phyloP scores from a whole-genome alignment of 2,329 filamentous ascomycete genomes.

The Colletotrichum gloeosporioides region DNA sequence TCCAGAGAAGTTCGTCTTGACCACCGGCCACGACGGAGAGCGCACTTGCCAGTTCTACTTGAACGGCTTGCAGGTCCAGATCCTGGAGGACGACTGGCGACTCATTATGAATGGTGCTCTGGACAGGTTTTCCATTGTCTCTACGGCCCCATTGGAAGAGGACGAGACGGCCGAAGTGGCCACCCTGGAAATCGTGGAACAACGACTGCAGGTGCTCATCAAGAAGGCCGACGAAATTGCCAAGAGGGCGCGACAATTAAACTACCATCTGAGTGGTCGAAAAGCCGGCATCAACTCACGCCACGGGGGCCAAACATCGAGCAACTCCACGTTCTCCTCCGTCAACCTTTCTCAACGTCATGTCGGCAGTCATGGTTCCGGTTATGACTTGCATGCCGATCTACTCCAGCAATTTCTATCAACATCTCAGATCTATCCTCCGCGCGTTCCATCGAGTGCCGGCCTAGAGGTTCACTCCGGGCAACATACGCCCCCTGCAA shows the following conservation, averaged over 20 bases:
- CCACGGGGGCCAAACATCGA: slow-evolving; percentile 48
- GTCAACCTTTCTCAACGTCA: slow-evolving; percentile 32
- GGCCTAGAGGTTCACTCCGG: slow-evolving; percentile 26
- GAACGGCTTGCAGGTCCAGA: slow-evolving; percentile 82
- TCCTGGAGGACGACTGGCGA: slow-evolving; percentile 86
- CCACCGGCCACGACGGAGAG: slow-evolving; percentile 70
- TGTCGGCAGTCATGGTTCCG: slow-evolving; percentile 29
- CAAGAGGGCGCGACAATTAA: slow-evolving; percentile 72
- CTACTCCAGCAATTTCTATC: slow-evolving; percentile 59
- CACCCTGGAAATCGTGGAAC: slow-evolving; percentile 83
- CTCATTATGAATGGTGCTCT: slow-evolving; percentile 83
- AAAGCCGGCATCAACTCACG: slow-evolving; percentile 74
- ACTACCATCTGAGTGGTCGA: slow-evolving; percentile 78
- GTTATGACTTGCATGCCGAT: slow-evolving; percentile 58
- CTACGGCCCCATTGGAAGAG: slow-evolving; percentile 80
- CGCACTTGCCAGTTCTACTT: slow-evolving; percentile 82
- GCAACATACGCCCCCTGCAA: slow-evolving; percentile 31
- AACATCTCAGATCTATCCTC: slow-evolving; percentile 24
- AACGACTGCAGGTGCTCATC: slow-evolving; percentile 76
- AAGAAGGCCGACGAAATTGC: slow-evolving; percentile 80
- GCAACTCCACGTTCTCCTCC: slow-evolving; percentile 41
- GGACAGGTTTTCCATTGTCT: slow-evolving; percentile 74
- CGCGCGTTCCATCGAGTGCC: slow-evolving; percentile 11
- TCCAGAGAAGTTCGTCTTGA: slow-evolving; percentile 77
- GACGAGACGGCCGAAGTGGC: slow-evolving; percentile 87